These are phyloP conservation scores for Fraxinus platypoda DNA, from an alignment of 305 asterid genomes.

Conservation along the genomic window DNA sequence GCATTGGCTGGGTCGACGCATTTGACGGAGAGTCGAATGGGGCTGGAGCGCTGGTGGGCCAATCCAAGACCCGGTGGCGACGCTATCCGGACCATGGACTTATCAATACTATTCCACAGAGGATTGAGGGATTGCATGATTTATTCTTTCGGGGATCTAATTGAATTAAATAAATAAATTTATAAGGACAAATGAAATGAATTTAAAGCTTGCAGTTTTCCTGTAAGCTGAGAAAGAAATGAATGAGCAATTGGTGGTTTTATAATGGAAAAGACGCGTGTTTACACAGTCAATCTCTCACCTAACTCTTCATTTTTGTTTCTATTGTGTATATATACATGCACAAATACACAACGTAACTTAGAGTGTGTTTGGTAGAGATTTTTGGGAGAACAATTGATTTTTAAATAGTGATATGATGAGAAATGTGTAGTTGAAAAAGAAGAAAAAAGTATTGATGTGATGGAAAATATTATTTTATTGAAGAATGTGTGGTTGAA, in stretches of 20 bases:
- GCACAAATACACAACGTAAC: background rate
- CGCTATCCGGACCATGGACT: conserved; percentile 18
- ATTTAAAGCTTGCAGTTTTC: background rate
- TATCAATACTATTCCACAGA: conserved; percentile 21
- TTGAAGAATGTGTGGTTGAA: too few relatives aligned
- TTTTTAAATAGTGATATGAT: too few relatives aligned
- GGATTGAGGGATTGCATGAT: conserved; percentile 51
- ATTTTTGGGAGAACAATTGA: too few relatives aligned
- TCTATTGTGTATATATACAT: background rate
- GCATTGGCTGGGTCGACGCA: conserved; percentile 20
- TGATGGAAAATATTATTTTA: too few relatives aligned
- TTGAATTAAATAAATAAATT: background rate
- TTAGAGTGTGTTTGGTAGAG: too few relatives aligned
- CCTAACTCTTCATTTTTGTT: background rate
- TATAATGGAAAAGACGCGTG: background rate
- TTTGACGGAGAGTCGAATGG: conserved; percentile 16
- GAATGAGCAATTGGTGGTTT: background rate
- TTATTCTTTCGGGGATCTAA: conserved; percentile 9
- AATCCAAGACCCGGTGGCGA: background rate
- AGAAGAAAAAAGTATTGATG: too few relatives aligned
- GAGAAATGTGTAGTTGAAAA: too few relatives aligned
- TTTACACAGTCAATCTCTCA: background rate
- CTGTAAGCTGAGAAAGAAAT: background rate
- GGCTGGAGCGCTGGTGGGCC: conserved; percentile 22
- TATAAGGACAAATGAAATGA: background rate